Conservation (phyloP, 495 filamentous ascomycete species). For the Aspergillus nidulans region DNA sequence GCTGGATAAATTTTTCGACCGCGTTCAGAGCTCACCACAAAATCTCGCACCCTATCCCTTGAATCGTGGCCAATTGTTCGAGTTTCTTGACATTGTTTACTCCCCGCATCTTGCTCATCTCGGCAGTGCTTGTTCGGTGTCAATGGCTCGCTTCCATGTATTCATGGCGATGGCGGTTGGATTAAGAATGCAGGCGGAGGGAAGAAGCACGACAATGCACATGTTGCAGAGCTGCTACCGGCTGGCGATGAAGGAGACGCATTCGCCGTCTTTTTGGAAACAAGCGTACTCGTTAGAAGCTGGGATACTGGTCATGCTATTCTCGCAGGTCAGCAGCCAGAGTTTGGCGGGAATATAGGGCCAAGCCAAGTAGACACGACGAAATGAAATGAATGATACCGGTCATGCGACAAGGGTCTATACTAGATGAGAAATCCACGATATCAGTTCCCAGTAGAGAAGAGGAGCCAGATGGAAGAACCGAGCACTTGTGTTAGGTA, state of each 20-base stretch:
- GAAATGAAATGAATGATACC: no score
- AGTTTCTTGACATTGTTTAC: slow-evolving; percentile 10
- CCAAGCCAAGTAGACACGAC: no score
- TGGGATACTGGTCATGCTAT: slow-evolving; percentile 10
- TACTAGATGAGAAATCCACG: no score
- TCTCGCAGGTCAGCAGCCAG: slow-evolving; percentile 3
- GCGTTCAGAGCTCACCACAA: background rate
- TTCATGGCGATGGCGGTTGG: slow-evolving; percentile 19
- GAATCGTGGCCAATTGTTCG: background rate
- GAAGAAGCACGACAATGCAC: background rate
- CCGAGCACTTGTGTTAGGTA: no score
- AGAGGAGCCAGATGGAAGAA: no score
- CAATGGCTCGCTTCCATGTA: slow-evolving; percentile 17
- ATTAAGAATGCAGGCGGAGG: slow-evolving; percentile 7
- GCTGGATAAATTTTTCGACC: slow-evolving; percentile 11
- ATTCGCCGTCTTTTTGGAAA: slow-evolving; percentile 9
- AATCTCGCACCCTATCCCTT: background rate
- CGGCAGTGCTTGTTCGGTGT: background rate
- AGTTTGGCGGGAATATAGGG: background rate
- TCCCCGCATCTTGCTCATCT: background rate
- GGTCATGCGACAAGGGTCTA: no score
- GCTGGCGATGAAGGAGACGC: slow-evolving; percentile 12
- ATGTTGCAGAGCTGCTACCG: slow-evolving; percentile 15
- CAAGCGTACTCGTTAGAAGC: slow-evolving; percentile 5
- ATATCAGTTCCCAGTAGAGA: no score